Base-by-base conservation (phyloP, 2,329 filamentous ascomycete species). In the Plenodomus tracheiphilus region DNA sequence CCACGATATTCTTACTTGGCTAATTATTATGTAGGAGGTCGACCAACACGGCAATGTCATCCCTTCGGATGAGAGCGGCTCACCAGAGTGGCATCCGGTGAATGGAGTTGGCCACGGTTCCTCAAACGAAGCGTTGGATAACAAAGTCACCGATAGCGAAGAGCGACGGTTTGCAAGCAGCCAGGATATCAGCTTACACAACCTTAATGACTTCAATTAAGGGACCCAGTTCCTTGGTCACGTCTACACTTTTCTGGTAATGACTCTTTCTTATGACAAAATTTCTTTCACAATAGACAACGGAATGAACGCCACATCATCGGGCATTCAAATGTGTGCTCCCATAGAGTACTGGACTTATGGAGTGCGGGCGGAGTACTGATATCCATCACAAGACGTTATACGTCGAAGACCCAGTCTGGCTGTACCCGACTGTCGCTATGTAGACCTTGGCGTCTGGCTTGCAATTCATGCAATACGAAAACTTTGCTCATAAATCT, bases 181-280 rank as follows among this genome's bases (percentile, higher is more conserved):
- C 43, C 75, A 85, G 77, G 84, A 86, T 62, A 83, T 85, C 56
- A 81, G 80, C 61, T 73, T 86, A 59, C 82, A 85, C 68, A 85
- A 85, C 66, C 62, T 76, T 47, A 73, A 76, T 43, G 75, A 77
- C 50, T 65, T 72, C 34, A 61, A 55, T 28, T 65, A 44, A 55
- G 46, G 15, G 18, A 15, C n/a, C n/a, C n/a, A n/a, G n/a, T n/a
- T n/a, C n/a, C n/a, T 15, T 32, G 8, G 28, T 10, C 13, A n/a
- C n/a, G n/a, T n/a, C 28, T 32, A 32, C 28, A n/a, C 22, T 5
- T 25, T 25, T 25, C 22, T 25, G 22, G 22, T 25, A 5, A 25
- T 25, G 28, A 32, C 28, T 32, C 7, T 32, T 32, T 32, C 13
- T 32, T 4, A 32, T 15, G 28, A 32, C 11, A 32, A 25, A 15